Evolutionary conservation across 495 filamentous ascomycete species (phyloP).

Genomic region (Neurospora tetrasperma): DNA sequence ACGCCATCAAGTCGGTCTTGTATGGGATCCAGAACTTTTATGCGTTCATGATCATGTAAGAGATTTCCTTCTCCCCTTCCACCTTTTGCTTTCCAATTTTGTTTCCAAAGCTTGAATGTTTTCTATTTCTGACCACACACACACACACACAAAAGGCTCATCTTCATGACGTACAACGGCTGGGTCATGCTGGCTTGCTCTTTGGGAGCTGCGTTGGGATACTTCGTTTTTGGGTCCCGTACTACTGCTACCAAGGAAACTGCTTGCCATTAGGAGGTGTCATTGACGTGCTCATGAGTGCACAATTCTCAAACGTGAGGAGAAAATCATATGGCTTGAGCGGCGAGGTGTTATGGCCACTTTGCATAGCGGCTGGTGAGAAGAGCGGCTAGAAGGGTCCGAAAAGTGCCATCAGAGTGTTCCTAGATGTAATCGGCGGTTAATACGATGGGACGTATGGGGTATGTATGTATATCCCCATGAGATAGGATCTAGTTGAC

Average conservation of each 20-base stretch:
- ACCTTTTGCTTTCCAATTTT: too few relatives aligned
- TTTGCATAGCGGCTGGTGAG: not conserved
- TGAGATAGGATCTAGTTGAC: not conserved
- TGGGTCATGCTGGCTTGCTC: constrained; percentile 91
- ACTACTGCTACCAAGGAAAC: constrained; percentile 67
- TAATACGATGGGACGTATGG: not conserved
- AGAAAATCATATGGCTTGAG: not conserved
- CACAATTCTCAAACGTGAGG: not conserved
- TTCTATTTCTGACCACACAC: not conserved
- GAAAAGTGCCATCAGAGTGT: not conserved
- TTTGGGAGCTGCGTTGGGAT: constrained; percentile 81
- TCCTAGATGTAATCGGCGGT: not conserved
- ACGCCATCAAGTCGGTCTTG: constrained; percentile 64
- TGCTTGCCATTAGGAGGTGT: constrained; percentile 67
- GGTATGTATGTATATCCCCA: not conserved
- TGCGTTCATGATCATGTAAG: constrained; percentile 98
- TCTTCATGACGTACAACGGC: constrained; percentile 99
- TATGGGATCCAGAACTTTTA: constrained; percentile 97
- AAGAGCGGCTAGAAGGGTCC: not conserved
- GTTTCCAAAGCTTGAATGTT: not conserved
- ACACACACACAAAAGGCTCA: constrained; percentile 48
- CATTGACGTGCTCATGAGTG: not conserved
- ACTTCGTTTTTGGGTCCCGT: constrained; percentile 64
- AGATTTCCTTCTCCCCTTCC: not conserved
- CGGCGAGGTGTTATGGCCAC: not conserved